Evolutionary conservation across 441 rosid genomes (phyloP).

Genomic region (Erodium moschatum): DNA sequence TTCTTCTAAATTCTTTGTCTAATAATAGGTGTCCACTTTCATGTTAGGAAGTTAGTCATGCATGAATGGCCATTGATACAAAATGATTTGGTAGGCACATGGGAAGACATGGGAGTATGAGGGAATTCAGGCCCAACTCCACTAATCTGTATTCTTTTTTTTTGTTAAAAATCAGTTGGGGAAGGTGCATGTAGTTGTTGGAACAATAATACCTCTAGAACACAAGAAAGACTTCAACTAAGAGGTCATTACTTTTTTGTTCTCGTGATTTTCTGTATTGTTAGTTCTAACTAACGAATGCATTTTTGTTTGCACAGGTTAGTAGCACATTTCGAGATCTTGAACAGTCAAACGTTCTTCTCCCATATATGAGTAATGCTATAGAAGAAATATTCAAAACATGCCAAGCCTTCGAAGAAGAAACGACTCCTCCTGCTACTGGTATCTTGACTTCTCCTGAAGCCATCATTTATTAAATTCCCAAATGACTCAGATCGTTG

Average conservation of each 20-base stretch:
- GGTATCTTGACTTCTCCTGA: conserved; percentile 38
- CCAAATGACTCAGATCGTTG: conserved; percentile 21
- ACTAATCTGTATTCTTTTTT: too few species aligned
- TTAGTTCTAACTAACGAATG: background rate
- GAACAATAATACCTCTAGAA: background rate
- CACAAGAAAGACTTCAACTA: too few species aligned
- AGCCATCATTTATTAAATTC: conserved; percentile 19
- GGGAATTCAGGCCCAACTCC: too few species aligned
- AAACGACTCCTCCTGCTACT: conserved; percentile 70
- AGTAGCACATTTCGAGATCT: conserved; percentile 68
- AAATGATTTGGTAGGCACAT: too few species aligned
- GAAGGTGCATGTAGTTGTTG: too few species aligned
- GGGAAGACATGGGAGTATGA: too few species aligned
- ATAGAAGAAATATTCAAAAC: conserved; percentile 76
- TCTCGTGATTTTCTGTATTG: background rate
- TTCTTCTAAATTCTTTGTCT: too few species aligned
- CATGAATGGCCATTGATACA: too few species aligned
- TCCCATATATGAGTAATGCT: conserved; percentile 71
- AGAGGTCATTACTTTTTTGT: background rate
- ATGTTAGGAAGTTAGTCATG: too few species aligned
- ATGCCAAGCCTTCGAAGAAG: conserved; percentile 85
- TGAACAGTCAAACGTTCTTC: conserved; percentile 72
- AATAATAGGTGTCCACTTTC: too few species aligned
- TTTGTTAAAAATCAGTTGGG: too few species aligned
- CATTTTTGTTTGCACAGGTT: conserved; percentile 44